Evolutionary conservation across 169 alveolate genomes (phyloP).

Genomic region (Plasmodium relictum): DNA sequence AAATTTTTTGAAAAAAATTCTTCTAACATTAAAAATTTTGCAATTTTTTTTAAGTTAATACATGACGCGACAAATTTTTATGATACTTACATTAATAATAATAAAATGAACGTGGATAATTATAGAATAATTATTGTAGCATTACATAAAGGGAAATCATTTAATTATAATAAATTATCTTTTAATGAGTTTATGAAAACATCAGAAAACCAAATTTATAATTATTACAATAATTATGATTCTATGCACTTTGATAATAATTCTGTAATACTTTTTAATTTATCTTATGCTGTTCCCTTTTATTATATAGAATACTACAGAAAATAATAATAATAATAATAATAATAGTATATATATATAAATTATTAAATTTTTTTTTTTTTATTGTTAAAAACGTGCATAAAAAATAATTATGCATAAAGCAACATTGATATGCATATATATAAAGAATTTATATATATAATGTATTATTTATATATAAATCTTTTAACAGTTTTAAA

Average conservation of each 20-base stretch:
- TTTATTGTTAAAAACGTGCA: not conserved
- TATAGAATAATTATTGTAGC: slow-evolving; percentile 68
- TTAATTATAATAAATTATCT: slow-evolving; percentile 33
- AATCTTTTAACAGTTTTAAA: too few species aligned
- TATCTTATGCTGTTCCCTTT: slow-evolving; percentile 74
- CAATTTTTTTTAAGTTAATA: slow-evolving; percentile 50
- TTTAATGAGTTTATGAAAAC: slow-evolving; percentile 27
- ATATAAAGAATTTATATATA: too few species aligned
- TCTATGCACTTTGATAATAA: slow-evolving; percentile 45
- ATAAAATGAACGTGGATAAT: not conserved
- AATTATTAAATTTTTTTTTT: not conserved
- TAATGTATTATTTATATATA: too few species aligned
- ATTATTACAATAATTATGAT: slow-evolving; percentile 52
- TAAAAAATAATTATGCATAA: not conserved
- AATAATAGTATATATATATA: not conserved
- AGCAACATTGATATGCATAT: too few species aligned
- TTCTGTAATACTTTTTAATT: slow-evolving; percentile 43
- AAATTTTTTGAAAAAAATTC: slow-evolving; percentile 22
- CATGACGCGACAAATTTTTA: slow-evolving; percentile 51
- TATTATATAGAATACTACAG: slow-evolving; percentile 55
- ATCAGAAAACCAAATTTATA: slow-evolving; percentile 19
- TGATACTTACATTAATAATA: slow-evolving; percentile 30
- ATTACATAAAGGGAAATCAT: slow-evolving; percentile 62
- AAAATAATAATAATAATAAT: not conserved
- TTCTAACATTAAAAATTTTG: slow-evolving; percentile 48